phyloP scores from a whole-genome alignment of 2,329 filamentous ascomycete genomes.

The Ambrosiella xylebori region DNA sequence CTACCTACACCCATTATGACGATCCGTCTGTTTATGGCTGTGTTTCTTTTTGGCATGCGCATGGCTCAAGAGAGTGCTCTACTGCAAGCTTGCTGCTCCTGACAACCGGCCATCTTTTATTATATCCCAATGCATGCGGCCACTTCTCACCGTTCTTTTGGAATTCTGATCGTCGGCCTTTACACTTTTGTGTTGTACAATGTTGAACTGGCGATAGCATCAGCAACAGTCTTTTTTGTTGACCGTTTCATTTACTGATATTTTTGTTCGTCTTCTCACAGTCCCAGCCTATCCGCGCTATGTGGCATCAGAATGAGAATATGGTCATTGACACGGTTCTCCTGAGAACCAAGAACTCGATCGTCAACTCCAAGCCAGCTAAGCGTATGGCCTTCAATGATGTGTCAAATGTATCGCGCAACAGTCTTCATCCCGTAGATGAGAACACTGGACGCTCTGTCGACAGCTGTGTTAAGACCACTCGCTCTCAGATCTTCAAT shows the following conservation, averaged over 20 bases:
- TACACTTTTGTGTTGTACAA: not conserved
- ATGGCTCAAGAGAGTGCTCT: not conserved
- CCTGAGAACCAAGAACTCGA: conserved; percentile 24
- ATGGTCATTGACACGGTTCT: conserved; percentile 36
- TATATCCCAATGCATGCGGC: not conserved
- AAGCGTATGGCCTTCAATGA: conserved; percentile 72
- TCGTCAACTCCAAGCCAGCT: conserved; percentile 25
- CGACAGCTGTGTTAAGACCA: conserved; percentile 21
- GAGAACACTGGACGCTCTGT: conserved; percentile 22
- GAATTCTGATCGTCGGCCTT: not conserved
- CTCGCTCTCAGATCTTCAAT: conserved; percentile 13
- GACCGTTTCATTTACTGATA: not conserved
- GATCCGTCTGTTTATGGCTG: not conserved
- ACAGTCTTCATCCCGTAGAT: conserved; percentile 18
- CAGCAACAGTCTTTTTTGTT: not conserved
- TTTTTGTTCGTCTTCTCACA: conserved; percentile 14
- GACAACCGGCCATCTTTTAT: not conserved
- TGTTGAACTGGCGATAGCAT: not conserved
- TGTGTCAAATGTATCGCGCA: conserved; percentile 50
- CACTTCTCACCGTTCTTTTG: not conserved
- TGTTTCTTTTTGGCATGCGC: not conserved
- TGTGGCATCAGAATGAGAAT: conserved; percentile 51
- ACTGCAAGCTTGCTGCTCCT: not conserved
- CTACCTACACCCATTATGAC: not conserved
- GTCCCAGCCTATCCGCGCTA: conserved; percentile 29